Conservation (phyloP, 192 early-diverging fungal species). For the Borealophlyctis nickersoniae region DNA sequence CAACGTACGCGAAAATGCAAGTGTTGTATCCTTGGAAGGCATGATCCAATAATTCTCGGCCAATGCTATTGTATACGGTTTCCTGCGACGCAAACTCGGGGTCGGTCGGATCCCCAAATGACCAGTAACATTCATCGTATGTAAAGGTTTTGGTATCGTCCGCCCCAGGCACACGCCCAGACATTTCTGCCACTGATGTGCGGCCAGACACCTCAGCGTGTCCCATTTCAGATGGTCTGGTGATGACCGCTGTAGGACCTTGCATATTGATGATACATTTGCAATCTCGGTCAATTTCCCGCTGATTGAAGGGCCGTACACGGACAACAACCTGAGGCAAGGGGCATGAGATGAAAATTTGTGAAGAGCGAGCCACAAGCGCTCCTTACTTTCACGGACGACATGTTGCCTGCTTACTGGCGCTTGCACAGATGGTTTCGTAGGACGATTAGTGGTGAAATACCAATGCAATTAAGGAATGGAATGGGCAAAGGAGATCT, state of each 20-base stretch:
- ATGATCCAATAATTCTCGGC: constrained; percentile 75
- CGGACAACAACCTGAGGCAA: constrained; percentile 33
- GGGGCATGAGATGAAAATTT: not conserved
- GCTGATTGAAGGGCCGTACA: constrained; percentile 37
- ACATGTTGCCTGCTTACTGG: too few species aligned
- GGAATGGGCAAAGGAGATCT: too few species aligned
- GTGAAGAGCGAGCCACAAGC: not conserved
- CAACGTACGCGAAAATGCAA: constrained; percentile 83
- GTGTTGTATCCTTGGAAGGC: constrained; percentile 88
- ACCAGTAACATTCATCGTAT: constrained; percentile 91
- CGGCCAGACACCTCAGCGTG: not conserved
- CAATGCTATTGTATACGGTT: constrained; percentile 72
- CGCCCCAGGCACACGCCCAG: not conserved
- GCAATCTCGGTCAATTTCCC: constrained; percentile 16
- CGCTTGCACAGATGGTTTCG: too few species aligned
- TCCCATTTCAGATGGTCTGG: not conserved
- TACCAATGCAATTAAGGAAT: too few species aligned
- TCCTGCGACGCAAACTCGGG: constrained; percentile 69
- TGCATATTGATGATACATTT: constrained; percentile 7
- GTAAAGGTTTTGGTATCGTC: constrained; percentile 63
- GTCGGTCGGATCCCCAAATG: constrained; percentile 41
- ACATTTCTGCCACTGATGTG: not conserved
- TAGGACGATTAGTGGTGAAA: too few species aligned
- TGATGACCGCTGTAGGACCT: constrained; percentile 4
- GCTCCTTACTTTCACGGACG: constrained; percentile 18